phyloP scores from a whole-genome alignment of 352 stramenopile species.

The Phytophthora chlamydospora region DNA sequence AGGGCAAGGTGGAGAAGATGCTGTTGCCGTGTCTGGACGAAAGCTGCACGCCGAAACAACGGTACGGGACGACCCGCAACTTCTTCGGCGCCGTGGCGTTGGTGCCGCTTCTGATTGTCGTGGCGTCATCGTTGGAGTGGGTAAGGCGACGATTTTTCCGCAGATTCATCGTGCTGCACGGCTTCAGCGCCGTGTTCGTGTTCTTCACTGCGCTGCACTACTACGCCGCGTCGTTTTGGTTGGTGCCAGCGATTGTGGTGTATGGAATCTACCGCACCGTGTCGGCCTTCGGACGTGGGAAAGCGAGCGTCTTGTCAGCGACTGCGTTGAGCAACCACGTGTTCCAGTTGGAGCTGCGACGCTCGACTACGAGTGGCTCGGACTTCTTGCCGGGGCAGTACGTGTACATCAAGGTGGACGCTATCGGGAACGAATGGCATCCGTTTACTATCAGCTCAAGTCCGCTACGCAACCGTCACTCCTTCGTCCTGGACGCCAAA shows the following conservation, averaged over 20 bases:
- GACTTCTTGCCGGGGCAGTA: conserved; percentile 68
- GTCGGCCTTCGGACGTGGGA: conserved; percentile 49
- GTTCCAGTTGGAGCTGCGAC: conserved; percentile 65
- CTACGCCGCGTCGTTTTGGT: conserved; percentile 67
- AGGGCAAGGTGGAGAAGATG: conserved; percentile 55
- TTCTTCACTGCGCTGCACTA: conserved; percentile 67
- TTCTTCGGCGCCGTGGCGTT: conserved; percentile 68
- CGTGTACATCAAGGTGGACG: conserved; percentile 73
- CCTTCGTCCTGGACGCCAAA: conserved; percentile 64
- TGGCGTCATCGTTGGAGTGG: conserved; percentile 51
- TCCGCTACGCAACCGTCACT: conserved; percentile 45
- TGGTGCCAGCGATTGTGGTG: conserved; percentile 52
- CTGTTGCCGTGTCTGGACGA: conserved; percentile 61
- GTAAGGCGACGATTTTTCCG: conserved; percentile 62
- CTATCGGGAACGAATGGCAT: conserved; percentile 71
- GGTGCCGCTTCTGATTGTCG: conserved; percentile 44
- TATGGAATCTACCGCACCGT: conserved; percentile 70
- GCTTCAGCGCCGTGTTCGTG: conserved; percentile 55
- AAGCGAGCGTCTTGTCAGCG: conserved; percentile 48
- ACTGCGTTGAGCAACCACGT: conserved; percentile 49
- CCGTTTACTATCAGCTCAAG: conserved; percentile 78
- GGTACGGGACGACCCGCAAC: conserved; percentile 66
- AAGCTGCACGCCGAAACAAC: conserved; percentile 43
- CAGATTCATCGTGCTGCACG: conserved; percentile 61
- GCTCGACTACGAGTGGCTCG: conserved; percentile 18